These are phyloP conservation scores for Hyphodiscus sp. DNA, from an alignment of 2,329 filamentous ascomycete species.

Conservation along the genomic window DNA sequence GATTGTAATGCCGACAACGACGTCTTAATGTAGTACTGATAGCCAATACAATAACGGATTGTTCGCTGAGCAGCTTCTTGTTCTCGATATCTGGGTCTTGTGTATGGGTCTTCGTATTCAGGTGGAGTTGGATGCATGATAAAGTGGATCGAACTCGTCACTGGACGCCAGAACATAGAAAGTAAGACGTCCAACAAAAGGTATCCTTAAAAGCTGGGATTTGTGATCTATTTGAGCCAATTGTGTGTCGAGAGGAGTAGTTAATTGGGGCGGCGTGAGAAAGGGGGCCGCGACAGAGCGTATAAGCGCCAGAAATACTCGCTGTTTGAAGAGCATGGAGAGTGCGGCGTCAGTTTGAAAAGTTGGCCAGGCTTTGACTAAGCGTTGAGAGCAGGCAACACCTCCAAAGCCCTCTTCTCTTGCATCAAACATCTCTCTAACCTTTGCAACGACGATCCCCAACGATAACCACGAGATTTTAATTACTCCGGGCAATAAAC, in stretches of 20 bases:
- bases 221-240: neutral
- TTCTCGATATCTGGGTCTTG: neutral
- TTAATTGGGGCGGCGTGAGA: constrained; percentile 8
- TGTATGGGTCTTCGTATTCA: constrained; percentile 3
- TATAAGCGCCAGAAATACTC: constrained; percentile 12
- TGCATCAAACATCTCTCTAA: neutral
- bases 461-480: constrained; percentile 1
- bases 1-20: no score
- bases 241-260: neutral
- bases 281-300: neutral
- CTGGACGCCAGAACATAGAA: neutral
- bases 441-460: neutral
- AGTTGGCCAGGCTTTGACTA: neutral
- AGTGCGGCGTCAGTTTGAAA: neutral
- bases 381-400: neutral
- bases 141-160: constrained; percentile 9
- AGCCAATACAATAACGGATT: no score
- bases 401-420: neutral
- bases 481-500: neutral
- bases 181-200: neutral
- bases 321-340: constrained; percentile 7
- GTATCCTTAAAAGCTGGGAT: neutral
- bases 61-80: neutral
- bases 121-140: constrained; percentile 2
- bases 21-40: no score